These are phyloP conservation scores for Phytophthora vignae DNA, from an alignment of 352 stramenopile species.

Conservation along the genomic window DNA sequence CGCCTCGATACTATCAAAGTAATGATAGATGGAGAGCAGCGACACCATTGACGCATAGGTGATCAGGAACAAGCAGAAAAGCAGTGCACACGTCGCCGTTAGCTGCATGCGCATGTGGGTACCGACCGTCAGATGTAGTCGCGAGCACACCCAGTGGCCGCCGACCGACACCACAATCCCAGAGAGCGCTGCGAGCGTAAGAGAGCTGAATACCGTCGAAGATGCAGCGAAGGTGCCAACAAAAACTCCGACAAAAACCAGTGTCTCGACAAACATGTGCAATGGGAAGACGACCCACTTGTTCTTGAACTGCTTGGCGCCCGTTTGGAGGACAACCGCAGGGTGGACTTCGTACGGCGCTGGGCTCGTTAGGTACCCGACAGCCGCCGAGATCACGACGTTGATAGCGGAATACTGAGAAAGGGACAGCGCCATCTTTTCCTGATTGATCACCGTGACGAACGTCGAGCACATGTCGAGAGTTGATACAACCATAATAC, in stretches of 20 bases:
- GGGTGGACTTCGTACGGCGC: slow-evolving; percentile 70
- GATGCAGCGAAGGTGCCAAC: slow-evolving; percentile 77
- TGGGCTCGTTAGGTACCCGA: slow-evolving; percentile 76
- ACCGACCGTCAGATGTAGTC: slow-evolving; percentile 64
- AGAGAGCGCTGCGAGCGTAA: slow-evolving; percentile 77
- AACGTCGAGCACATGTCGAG: slow-evolving; percentile 77
- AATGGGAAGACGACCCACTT: slow-evolving; percentile 81
- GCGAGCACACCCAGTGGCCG: slow-evolving; percentile 72
- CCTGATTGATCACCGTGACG: slow-evolving; percentile 55
- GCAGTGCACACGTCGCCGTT: slow-evolving; percentile 74
- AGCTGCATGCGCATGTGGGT: slow-evolving; percentile 64
- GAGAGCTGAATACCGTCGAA: slow-evolving; percentile 76
- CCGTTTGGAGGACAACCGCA: slow-evolving; percentile 58
- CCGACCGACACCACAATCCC: slow-evolving; percentile 80
- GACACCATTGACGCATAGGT: slow-evolving; percentile 76
- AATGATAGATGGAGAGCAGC: slow-evolving; percentile 83
- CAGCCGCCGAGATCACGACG: slow-evolving; percentile 65
- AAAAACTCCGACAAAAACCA: slow-evolving; percentile 78
- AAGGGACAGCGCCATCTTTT: slow-evolving; percentile 53
- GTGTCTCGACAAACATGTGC: slow-evolving; percentile 77
- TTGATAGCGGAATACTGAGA: slow-evolving; percentile 84
- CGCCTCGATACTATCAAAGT: slow-evolving; percentile 87
- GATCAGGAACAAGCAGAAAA: slow-evolving; percentile 81
- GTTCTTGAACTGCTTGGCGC: slow-evolving; percentile 70
- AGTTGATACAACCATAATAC: slow-evolving; percentile 71